Percentiles rank a stretch among this genome's conserved stretches.
Evolutionary conservation across 495 filamentous ascomycete genomes (phyloP).

Genomic region (Penicillium desertorum): DNA sequence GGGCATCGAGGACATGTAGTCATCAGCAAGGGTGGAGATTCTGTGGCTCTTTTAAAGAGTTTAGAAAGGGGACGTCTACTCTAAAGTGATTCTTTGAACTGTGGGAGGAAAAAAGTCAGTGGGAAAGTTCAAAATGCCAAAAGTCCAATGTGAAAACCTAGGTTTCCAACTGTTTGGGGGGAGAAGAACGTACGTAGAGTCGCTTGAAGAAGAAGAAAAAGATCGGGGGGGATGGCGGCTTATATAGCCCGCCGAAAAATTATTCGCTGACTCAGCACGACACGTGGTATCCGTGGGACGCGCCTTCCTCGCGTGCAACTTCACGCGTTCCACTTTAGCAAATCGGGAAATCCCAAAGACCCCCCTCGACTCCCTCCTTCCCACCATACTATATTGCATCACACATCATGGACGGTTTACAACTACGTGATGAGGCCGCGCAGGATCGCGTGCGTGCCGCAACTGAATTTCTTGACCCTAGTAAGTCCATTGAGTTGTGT

Average conservation of each 20-base stretch:
- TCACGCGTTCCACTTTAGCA: slow-evolving; percentile 13
- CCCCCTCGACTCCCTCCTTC: slow-evolving; percentile 21
- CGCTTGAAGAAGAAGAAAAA: slow-evolving; percentile 50
- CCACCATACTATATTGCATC: slow-evolving; percentile 16
- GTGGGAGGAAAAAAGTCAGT: slow-evolving; percentile 35
- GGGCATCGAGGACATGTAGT: slow-evolving; percentile 65
- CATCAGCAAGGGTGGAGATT: slow-evolving; percentile 76
- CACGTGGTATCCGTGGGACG: slow-evolving; percentile 1
- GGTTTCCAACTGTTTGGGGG: slow-evolving; percentile 26
- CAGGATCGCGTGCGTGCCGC: slow-evolving; percentile 77
- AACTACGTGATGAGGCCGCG: slow-evolving; percentile 78
- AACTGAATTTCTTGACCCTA: slow-evolving; percentile 82
- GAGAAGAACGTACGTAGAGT: slow-evolving; percentile 60
- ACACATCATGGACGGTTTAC: slow-evolving; percentile 64
- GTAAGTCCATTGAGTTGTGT: slow-evolving; percentile 47
- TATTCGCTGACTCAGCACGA: slow-evolving; percentile 2
- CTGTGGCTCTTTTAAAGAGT: slow-evolving; percentile 76
- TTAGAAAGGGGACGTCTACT: slow-evolving; percentile 77
- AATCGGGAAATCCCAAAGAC: slow-evolving; percentile 11
- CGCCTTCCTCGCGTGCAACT: slow-evolving; percentile 1
- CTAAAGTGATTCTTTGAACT: slow-evolving; percentile 90
- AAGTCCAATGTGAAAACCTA: neutral
- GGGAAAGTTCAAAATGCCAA: slow-evolving; percentile 5
- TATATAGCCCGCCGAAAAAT: slow-evolving; percentile 25
- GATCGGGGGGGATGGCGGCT: slow-evolving; percentile 18